Evolutionary conservation across 2,329 filamentous ascomycete species (phyloP).

Genomic region (Epichloe elymi): DNA sequence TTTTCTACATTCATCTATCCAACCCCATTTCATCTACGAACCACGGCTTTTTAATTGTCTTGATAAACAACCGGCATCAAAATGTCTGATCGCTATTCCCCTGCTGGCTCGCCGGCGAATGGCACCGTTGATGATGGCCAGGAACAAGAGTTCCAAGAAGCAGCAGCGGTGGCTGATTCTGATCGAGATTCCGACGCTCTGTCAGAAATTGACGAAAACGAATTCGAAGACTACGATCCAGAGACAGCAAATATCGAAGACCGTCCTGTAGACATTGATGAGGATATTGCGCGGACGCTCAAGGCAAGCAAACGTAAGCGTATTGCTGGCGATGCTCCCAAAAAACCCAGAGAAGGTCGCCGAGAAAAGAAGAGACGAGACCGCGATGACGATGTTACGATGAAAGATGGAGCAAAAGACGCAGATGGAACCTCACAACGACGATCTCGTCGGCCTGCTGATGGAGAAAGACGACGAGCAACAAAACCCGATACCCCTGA

Average conservation of each 20-base stretch:
- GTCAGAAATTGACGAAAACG: slow-evolving; percentile 56
- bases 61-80: neutral
- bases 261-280: slow-evolving; percentile 53
- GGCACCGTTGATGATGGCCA: slow-evolving; percentile 26
- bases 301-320: slow-evolving; percentile 56
- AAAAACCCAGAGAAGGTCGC: slow-evolving; percentile 64
- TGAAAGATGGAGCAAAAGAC: slow-evolving; percentile 33
- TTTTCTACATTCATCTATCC: neutral
- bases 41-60: neutral
- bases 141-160: slow-evolving; percentile 29
- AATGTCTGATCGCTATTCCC: slow-evolving; percentile 36
- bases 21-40: neutral
- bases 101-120: slow-evolving; percentile 23
- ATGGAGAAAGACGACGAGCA: slow-evolving; percentile 31
- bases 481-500: slow-evolving; percentile 35
- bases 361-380: slow-evolving; percentile 51
- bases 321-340: slow-evolving; percentile 45
- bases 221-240: slow-evolving; percentile 58
- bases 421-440: slow-evolving; percentile 30
- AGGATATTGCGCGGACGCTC: slow-evolving; percentile 48
- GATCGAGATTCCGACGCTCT: slow-evolving; percentile 47
- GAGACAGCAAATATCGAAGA: slow-evolving; percentile 50
- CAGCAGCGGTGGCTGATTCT: slow-evolving; percentile 28
- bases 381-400: slow-evolving; percentile 33
- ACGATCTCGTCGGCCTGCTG: slow-evolving; percentile 34